Conservation (phyloP, 2,329 filamentous ascomycete species). For the Incumbomyces lentus region DNA sequence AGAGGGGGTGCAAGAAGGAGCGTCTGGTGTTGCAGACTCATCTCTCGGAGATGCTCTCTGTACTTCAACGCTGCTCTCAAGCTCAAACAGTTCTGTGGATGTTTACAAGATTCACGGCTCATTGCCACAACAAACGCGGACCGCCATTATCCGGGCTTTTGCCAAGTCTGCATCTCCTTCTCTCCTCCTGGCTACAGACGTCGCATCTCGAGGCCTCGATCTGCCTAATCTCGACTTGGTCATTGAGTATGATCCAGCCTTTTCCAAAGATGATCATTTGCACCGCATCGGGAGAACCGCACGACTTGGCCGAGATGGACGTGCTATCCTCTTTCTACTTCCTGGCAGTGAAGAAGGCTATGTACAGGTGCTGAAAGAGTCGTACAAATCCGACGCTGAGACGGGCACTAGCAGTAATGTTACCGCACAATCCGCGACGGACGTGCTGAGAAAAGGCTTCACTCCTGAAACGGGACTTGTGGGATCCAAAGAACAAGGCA, state of each 20-base stretch:
- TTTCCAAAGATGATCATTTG: conserved; percentile 84
- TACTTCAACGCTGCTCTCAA: conserved; percentile 61
- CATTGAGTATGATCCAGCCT: conserved; percentile 91
- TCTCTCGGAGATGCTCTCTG: conserved; percentile 45
- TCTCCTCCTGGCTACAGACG: conserved; percentile 86
- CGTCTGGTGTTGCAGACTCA: background rate
- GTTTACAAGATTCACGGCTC: conserved; percentile 87
- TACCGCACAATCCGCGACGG: conserved; percentile 50
- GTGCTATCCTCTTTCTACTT: conserved; percentile 78
- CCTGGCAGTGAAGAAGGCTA: conserved; percentile 91
- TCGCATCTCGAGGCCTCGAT: conserved; percentile 89
- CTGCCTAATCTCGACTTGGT: conserved; percentile 90
- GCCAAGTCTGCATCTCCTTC: conserved; percentile 61
- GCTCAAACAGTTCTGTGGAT: conserved; percentile 64
- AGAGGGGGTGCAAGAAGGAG: conserved; percentile 16
- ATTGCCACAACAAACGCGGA: conserved; percentile 75
- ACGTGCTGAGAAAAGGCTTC: conserved; percentile 58
- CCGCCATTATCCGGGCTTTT: conserved; percentile 74
- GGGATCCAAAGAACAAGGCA: conserved; percentile 8
- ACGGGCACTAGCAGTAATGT: conserved; percentile 49
- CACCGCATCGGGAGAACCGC: conserved; percentile 93
- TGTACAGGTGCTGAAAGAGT: conserved; percentile 63
- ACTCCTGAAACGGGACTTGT: conserved; percentile 30
- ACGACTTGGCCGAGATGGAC: conserved; percentile 77
- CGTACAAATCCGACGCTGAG: conserved; percentile 43